Evolutionary conservation across 2,329 filamentous ascomycete genomes (phyloP), one percentile per base, ranked within the genome.

Genomic region (Lecanosticta acicola): DNA sequence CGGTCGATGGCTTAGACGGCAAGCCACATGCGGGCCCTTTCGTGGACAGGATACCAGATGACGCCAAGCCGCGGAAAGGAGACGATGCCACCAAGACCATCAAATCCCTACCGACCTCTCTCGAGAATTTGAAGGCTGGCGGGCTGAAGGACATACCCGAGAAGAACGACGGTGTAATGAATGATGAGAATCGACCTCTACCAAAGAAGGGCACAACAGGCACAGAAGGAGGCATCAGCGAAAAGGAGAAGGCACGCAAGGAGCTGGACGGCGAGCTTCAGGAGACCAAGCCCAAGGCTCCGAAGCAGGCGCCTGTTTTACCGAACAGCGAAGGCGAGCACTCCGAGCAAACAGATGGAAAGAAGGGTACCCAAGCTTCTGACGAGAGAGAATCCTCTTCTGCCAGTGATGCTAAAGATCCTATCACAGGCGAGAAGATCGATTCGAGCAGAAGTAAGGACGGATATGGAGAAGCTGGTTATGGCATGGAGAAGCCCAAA

Each of bases 1-100:
- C 91, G 0, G 84, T 96, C 16, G 93, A 97, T 65, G 90, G 90
- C 37, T 84, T 85, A 59, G 93, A 97, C 70, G 93, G 93, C 39
- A 93, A 90, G 70, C 93, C 93, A 38, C 91, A 96, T 64, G 80
- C 84, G 16, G 93, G 93, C 1, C 93, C 93, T 1, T 83, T 79
- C 61, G 81, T 90, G 46, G 80, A 83, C 51, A 77, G 66, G 36
- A 64, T 65, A 8, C 58, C 62, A 4, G 62, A 64, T 18, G 44
- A 56, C 36, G 43, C 43, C 9, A 39, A 42, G 21, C 43, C 46
- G 14, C 54, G 55, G 48, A 59, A 63, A 39, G 56, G 51, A n/a
- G 55, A 55, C 19, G 51, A 43, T 59, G 57, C 66, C 61, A 49
- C 54, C 20, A 41, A 53, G 5, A 50, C 49, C 7, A 53, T 49